phyloP scores from a whole-genome alignment of 2,329 filamentous ascomycete species.

The Didymella sp. region DNA sequence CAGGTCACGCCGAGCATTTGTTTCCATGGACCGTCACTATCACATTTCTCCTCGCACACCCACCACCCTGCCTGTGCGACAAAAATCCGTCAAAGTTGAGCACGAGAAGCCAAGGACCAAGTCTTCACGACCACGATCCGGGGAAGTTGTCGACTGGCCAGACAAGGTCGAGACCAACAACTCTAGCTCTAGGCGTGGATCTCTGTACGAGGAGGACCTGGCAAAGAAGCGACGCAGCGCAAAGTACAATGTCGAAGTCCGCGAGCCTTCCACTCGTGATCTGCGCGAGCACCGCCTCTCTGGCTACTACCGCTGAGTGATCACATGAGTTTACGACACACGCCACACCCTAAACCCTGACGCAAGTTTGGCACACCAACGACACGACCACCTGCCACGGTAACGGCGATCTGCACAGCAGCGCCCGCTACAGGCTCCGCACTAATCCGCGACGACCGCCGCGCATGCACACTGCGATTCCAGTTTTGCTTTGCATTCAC shows the following conservation, averaged over 20 bases:
- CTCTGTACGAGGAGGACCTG: slow-evolving; percentile 51
- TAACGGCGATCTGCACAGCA: slow-evolving; percentile 22
- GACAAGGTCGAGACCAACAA: slow-evolving; percentile 42
- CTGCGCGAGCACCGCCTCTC: slow-evolving; percentile 48
- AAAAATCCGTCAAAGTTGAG: slow-evolving; percentile 44
- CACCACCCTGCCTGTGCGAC: slow-evolving; percentile 31
- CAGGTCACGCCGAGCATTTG: slow-evolving; percentile 47
- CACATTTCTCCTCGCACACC: slow-evolving; percentile 50
- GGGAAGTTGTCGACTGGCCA: slow-evolving; percentile 51
- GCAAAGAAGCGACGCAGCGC: slow-evolving; percentile 46
- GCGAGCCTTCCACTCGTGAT: slow-evolving; percentile 49
- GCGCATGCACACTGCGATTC: slow-evolving; percentile 19
- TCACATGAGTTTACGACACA: slow-evolving; percentile 16
- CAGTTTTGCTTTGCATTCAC: slow-evolving; percentile 29
- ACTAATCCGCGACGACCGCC: slow-evolving; percentile 23
- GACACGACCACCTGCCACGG: slow-evolving; percentile 9
- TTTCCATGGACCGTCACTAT: slow-evolving; percentile 55
- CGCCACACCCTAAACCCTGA: slow-evolving; percentile 4
- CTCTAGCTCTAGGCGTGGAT: slow-evolving; percentile 48
- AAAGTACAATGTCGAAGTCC: slow-evolving; percentile 52
- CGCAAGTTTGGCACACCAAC: slow-evolving; percentile 15
- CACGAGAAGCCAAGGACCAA: slow-evolving; percentile 38
- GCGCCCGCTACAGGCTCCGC: slow-evolving; percentile 34
- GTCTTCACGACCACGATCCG: slow-evolving; percentile 42
- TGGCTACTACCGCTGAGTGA: slow-evolving; percentile 50